Evolutionary conservation across 495 filamentous ascomycete species (phyloP).

Genomic region (Trichoderma orchidacearum): DNA sequence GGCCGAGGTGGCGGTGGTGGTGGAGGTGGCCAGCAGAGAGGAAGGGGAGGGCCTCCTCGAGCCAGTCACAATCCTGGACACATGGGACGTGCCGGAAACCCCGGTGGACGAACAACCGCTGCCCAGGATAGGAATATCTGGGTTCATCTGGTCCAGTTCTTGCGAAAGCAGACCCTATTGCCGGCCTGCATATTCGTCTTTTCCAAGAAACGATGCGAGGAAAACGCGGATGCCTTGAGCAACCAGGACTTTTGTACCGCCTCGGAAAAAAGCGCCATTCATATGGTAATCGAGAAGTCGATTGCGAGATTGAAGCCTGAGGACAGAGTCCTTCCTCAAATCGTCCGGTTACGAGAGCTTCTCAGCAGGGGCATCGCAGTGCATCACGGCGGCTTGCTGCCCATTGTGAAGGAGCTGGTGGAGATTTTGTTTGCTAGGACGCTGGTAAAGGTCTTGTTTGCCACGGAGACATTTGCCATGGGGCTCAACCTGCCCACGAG

Average conservation of each 20-base stretch:
- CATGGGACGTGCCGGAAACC: slow-evolving; percentile 75
- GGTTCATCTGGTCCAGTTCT: slow-evolving; percentile 86
- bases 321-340: slow-evolving; percentile 79
- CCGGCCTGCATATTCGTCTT: slow-evolving; percentile 97
- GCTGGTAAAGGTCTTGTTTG: slow-evolving; percentile 90
- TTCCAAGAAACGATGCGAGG: slow-evolving; percentile 92
- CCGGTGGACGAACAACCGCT: slow-evolving; percentile 67
- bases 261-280: slow-evolving; percentile 85
- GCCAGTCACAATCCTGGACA: slow-evolving; percentile 55
- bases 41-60: slow-evolving; percentile 42
- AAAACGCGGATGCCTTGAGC: slow-evolving; percentile 88
- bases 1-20: slow-evolving; percentile 43
- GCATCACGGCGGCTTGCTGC: slow-evolving; percentile 87
- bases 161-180: slow-evolving; percentile 73
- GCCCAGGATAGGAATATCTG: slow-evolving; percentile 94
- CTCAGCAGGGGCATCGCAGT: slow-evolving; percentile 84
- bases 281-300: slow-evolving; percentile 96
- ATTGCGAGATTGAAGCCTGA: slow-evolving; percentile 85
- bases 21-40: slow-evolving; percentile 33
- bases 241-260: slow-evolving; percentile 91
- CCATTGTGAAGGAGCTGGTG: slow-evolving; percentile 95
- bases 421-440: slow-evolving; percentile 94
- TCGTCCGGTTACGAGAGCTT: slow-evolving; percentile 73
- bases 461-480: slow-evolving; percentile 98
- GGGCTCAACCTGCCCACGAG: slow-evolving; percentile 89